Base-by-base conservation (phyloP, 805 yeast species). In the Hanseniaspora thailandica region DNA sequence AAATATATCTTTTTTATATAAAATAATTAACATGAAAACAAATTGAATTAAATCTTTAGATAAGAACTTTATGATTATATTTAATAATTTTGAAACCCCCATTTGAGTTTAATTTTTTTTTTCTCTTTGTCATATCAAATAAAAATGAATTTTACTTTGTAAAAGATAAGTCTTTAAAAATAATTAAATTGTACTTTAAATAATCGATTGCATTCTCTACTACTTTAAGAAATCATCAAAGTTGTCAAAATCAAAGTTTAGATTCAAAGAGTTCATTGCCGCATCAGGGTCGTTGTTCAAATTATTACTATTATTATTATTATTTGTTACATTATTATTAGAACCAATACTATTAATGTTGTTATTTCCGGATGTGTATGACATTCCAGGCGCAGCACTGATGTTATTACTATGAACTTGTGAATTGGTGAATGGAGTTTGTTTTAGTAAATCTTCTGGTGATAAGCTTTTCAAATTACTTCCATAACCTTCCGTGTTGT, bases 161-260 rank as follows among this genome's bases (percentile, higher is more conserved):
- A 3, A 41, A n/a, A 30, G 4, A n/a, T 2, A 35, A 5, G 6
- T n/a, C 12, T 45, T 15, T 15, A 7, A 12, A 34, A 26, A 45
- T 4, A 17, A 43, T 25, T n/a, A n/a, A n/a, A n/a, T n/a, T n/a
- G n/a, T n/a, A n/a, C n/a, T n/a, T n/a, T n/a, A n/a, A n/a, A n/a
- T n/a, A n/a, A n/a, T n/a, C n/a, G n/a, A n/a, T n/a, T n/a, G n/a
- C n/a, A n/a, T n/a, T n/a, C n/a, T 25, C 28, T 12, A 5, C 19
- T 50, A 50, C 10, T 50, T 50, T 13, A 50, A 36, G 25, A 50
- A 50, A 35, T 50, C 54, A 35, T 50, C 54, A 35, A 50, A 50
- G 22, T 50, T 50, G 25, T 50, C 54, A 35, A 50, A 50, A 28
- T 50, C 54, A 51, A 45, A 45, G 49, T 51, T 50, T 10, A 50